Evolutionary conservation across 179 eudicot species (phyloP).

Genomic region (Silene noctiflora): DNA sequence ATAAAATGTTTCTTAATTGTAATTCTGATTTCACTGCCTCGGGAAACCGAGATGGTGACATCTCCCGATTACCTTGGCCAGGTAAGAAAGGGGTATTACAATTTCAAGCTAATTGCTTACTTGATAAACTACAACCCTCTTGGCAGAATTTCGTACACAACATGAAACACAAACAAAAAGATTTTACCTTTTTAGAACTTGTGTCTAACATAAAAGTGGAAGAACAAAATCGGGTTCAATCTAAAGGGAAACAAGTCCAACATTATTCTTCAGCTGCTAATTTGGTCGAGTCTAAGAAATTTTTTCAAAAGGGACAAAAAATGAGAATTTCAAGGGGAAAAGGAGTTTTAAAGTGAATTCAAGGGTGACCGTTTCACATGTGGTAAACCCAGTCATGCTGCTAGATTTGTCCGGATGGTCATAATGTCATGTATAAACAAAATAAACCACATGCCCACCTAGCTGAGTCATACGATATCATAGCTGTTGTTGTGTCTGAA

Average conservation of each 20-base stretch:
- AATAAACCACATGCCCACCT: too few relatives aligned
- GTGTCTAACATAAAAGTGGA: background rate
- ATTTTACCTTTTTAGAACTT: background rate
- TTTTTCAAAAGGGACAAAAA: background rate
- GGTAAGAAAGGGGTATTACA: too few relatives aligned
- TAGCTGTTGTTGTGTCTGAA: too few relatives aligned
- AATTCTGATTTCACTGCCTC: too few relatives aligned
- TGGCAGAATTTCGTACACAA: background rate
- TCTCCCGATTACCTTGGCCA: too few relatives aligned
- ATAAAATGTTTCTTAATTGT: too few relatives aligned
- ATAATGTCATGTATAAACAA: too few relatives aligned
- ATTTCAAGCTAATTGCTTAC: background rate
- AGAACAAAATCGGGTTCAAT: background rate
- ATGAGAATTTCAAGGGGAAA: background rate
- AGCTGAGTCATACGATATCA: too few relatives aligned
- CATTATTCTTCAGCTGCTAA: background rate
- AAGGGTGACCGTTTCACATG: background rate
- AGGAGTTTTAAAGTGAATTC: background rate
- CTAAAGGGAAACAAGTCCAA: background rate
- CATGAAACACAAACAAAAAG: background rate
- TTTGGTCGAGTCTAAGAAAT: background rate
- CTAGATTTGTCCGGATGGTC: background rate
- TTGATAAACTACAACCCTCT: background rate
- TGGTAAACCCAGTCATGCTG: too few relatives aligned
- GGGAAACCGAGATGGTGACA: too few relatives aligned